A percentile compares a stretch with the other conserved stretches of the same genome.
Conservation (phyloP, 371 early-diverging fungal genomes). For the Sporodiniella umbellata region DNA sequence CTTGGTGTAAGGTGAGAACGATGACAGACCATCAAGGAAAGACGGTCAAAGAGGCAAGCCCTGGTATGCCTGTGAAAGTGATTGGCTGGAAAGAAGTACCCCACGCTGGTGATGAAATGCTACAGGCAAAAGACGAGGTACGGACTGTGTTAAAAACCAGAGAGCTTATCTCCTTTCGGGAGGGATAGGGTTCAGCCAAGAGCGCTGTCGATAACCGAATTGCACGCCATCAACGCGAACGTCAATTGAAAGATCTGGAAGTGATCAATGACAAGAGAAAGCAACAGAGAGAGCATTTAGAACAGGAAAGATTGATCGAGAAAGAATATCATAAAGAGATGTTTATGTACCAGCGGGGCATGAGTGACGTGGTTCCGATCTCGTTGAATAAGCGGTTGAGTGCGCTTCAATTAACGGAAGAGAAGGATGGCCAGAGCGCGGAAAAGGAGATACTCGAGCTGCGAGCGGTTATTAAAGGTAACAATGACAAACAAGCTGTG, state of each 20-base stretch:
- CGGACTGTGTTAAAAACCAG: neutral
- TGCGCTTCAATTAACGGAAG: slow-evolving; percentile 26
- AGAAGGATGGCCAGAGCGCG: slow-evolving; percentile 13
- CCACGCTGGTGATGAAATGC: slow-evolving; percentile 83
- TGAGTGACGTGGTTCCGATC: slow-evolving; percentile 54
- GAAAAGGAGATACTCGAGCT: slow-evolving; percentile 50
- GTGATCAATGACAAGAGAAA: slow-evolving; percentile 78
- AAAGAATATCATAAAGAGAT: slow-evolving; percentile 61
- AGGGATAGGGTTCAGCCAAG: slow-evolving; percentile 74
- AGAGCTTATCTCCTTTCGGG: slow-evolving; percentile 4
- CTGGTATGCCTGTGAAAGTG: slow-evolving; percentile 86
- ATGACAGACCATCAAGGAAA: slow-evolving; percentile 80
- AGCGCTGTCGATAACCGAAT: slow-evolving; percentile 67
- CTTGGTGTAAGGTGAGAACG: slow-evolving; percentile 87
- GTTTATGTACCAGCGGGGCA: slow-evolving; percentile 67
- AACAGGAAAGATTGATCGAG: slow-evolving; percentile 58
- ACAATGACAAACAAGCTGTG: too few species aligned
- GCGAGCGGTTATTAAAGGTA: slow-evolving; percentile 58
- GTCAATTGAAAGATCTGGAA: slow-evolving; percentile 64
- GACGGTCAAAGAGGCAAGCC: slow-evolving; percentile 72
- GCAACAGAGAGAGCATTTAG: slow-evolving; percentile 53
- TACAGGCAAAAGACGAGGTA: slow-evolving; percentile 74
- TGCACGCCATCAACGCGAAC: slow-evolving; percentile 56
- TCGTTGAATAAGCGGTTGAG: slow-evolving; percentile 44
- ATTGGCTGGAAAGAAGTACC: slow-evolving; percentile 94